Evolutionary conservation across 306 rosid species (phyloP).

Genomic region (Glycine soja): DNA sequence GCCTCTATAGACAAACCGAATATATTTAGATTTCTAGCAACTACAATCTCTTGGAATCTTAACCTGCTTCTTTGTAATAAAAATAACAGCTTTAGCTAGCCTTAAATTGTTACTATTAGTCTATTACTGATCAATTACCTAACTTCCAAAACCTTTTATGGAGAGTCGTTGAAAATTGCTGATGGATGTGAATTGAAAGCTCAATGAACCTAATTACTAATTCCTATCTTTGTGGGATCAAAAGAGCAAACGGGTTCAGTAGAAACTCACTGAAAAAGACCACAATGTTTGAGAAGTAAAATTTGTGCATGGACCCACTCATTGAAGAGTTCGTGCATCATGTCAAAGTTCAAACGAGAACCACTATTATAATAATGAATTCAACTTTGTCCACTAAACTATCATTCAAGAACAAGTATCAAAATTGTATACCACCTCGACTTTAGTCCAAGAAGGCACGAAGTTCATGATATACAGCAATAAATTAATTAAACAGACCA

Average conservation of each 20-base stretch:
- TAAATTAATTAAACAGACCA: not conserved
- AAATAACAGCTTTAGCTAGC: not conserved
- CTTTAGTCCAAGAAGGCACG: constrained; percentile 39
- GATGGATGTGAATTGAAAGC: constrained; percentile 4
- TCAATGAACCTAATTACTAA: constrained; percentile 5
- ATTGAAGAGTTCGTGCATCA: constrained; percentile 34
- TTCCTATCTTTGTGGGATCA: not conserved
- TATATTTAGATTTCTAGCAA: constrained; percentile 2
- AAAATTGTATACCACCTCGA: constrained; percentile 36
- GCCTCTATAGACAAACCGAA: constrained; percentile 33
- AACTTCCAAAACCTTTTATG: not conserved
- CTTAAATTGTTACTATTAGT: not conserved
- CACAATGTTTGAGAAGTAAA: constrained; percentile 9
- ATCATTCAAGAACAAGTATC: constrained; percentile 39
- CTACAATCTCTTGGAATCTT: constrained; percentile 21
- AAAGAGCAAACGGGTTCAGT: not conserved
- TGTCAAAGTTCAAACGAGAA: constrained; percentile 27
- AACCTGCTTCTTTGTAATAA: not conserved
- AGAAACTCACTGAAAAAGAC: constrained; percentile 3
- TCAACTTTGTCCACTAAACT: constrained; percentile 38
- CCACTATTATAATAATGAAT: constrained; percentile 39
- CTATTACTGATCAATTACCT: not conserved
- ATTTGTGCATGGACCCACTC: constrained; percentile 7
- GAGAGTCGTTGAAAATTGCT: not conserved
- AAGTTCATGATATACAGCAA: not conserved